A percentile compares a stretch with the other conserved stretches of the same genome.
Evolutionary conservation across 2,329 filamentous ascomycete species (phyloP).

Genomic region (Ceratocystis colombiana): DNA sequence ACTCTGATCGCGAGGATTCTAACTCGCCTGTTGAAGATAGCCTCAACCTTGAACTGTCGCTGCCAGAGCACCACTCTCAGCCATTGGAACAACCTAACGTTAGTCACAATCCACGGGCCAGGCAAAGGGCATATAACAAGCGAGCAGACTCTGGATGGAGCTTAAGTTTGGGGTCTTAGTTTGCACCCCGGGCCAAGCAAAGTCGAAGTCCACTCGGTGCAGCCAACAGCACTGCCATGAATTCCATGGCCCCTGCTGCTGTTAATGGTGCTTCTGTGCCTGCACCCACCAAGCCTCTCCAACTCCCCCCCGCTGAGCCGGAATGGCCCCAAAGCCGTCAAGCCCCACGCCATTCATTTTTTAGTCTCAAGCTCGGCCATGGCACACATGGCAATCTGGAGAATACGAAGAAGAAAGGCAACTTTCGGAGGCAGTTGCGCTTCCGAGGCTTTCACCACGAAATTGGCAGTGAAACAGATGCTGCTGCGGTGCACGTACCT

Average conservation of each 20-base stretch:
- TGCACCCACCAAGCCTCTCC: background rate
- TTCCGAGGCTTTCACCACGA: background rate
- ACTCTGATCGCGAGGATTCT: background rate
- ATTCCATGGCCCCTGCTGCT: background rate
- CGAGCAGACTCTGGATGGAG: slow-evolving; percentile 19
- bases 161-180: slow-evolving; percentile 21
- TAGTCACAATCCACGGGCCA: background rate
- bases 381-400: background rate
- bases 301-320: background rate
- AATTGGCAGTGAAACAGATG: background rate
- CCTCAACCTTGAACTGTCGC: background rate
- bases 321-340: background rate
- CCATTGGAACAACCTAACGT: background rate
- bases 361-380: slow-evolving; percentile 9
- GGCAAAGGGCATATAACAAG: slow-evolving; percentile 1
- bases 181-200: slow-evolving; percentile 19
- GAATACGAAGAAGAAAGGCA: background rate
- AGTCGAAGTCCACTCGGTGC: background rate
- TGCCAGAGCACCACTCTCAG: background rate
- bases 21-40: background rate
- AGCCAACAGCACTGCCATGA: background rate
- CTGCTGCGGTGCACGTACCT: slow-evolving; percentile 7
- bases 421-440: background rate
- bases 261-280: background rate
- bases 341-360: slow-evolving; percentile 6